Evolutionary conservation across 768 basidiomycete genomes (phyloP), one percentile per base, ranked within the genome.

Genomic region (Termitomyces sp.): DNA sequence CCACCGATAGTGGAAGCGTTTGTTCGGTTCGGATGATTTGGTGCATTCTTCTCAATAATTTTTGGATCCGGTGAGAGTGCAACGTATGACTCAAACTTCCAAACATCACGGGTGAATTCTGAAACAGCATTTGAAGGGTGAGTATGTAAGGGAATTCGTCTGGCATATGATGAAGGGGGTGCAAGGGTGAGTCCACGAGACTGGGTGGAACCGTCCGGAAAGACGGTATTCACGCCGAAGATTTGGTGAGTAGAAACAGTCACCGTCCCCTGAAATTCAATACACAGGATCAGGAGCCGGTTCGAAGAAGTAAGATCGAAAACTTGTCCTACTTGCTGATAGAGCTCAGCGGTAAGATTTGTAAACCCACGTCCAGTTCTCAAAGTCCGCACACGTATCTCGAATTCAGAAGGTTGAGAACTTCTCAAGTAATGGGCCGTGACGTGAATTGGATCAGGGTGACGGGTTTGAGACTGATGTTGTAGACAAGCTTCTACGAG

Each of bases 371-470:
- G 77, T 6, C 86, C 84, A 9, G 67, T 69, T 64, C 81, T 85
- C 16, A 85, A 38, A 3, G 66, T 70, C 5, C 72, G 76, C 0
- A 88, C 73, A 52, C 71, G 78, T 12, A 87, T 76, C 51, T 79
- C 75, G 60, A 81, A 83, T 1, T 72, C 59, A 4, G 69, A 72
- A 4, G 73, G 58, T 10, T 70, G 69, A 2, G 82, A 77, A 3
- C 81, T 71, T 26, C 75, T 75, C 41, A 87, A 71, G 64, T 78
- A 89, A 64, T 88, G 82, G 5, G 83, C 82, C 16, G 81, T 84
- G 52, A 86, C 69, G 66, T 88, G 82, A 47, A 88, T 72, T 14
- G 82, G 82, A 63, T 88, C 86, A 12, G 65, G 70, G 67, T 86
- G 85, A 10, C 65, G 57, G 3, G 66, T 59, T 14, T 33, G 60